Evolutionary conservation across 2,329 filamentous ascomycete genomes (phyloP), one percentile per base, ranked within the genome.

Genomic region (Mollisia scopiformis): DNA sequence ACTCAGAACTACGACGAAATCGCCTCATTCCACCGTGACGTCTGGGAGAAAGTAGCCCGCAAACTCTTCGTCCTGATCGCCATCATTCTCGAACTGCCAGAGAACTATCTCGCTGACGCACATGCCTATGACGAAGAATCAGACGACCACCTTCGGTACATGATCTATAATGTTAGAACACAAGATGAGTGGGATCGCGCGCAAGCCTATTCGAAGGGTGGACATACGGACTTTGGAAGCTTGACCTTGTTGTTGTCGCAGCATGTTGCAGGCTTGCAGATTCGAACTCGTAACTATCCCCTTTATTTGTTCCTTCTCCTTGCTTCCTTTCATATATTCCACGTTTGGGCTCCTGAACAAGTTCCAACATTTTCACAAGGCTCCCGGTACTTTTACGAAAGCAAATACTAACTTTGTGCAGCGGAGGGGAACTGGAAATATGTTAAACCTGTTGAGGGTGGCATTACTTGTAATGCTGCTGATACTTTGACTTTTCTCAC

Each of bases 131-230:
- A 84, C 2, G 76, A 79, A 6, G 77, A 82, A 31, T 79, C 82
- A 19, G 83, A 87, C 60, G 82, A 82, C 30, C 83, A 87, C 58
- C 75, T 87, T 6, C 80, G 86, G 2, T 87, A 86, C 69, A 87
- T 87, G 83, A 78, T 82, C 61, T 86, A 86, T 63, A 76, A 78
- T 13, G 76, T 79, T 0, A 80, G 83, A 52, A 77, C 74, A 0
- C 70, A 75, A 0, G 77, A 81, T 19, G 78, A 81, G n/a, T 81
- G 80, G 62, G 75, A 76, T 49, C 73, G 73, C 49, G 73, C 78
- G 1, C 77, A 77, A 0, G 71, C 74, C 30, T 72, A 84, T 2
- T 83, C 81, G 68, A 76, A 76, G 0, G 75, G 75, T 0, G 83
- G 83, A 0, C 75, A 77, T 55, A 76, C 73, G 0, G 75, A 77